Evolutionary conservation across 306 rosid genomes (phyloP), one percentile per base, ranked within the genome.

Genomic region (Lablab purpureus): DNA sequence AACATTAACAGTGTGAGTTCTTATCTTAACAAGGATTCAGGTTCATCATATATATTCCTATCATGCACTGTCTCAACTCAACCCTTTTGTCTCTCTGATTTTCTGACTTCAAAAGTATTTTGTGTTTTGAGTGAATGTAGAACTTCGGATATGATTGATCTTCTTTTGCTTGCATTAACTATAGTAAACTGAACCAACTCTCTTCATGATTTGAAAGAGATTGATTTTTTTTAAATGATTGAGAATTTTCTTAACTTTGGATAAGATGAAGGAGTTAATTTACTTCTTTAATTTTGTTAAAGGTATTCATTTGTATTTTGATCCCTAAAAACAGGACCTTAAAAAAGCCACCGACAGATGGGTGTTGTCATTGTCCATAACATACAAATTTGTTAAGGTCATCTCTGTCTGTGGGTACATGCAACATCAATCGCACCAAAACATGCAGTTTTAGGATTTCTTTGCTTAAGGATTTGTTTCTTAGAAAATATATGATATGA

Each of bases 261-360:
- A 30, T 52, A 12, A 54, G n/a, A 71, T 51, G 15, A 14, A 40
- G 17, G n/a, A n/a, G n/a, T n/a, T n/a, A n/a, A n/a, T n/a, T n/a
- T n/a, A n/a, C n/a, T 73, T 37, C 40, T 56, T 25, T 15, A 55
- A 4, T 15, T 58, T 34, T 34, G 36, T 32, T 28, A 3, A 28
- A 3, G 0, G 34, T 3, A 5, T 30, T 30, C 34, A 3, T 30
- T 30, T 30, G 40, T 34, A 34, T 34, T 34, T 34, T 34, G 37
- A 32, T n/a, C n/a, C n/a, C n/a, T n/a, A 6, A 32, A 32, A 32
- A 1, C 7, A 32, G 36, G 5, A 32, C 6, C 36, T 60, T 79
- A 17, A 34, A 70, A 49, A 59, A 41, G 56, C 72, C 85, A 81
- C 81, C 81, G 85, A 81, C 81, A 56, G 49, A 6, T 67, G 63